A percentile compares a stretch with the other conserved stretches of the same genome.
These are phyloP conservation scores for Fraxinus pennsylvanica DNA, from an alignment of 257 asterid species.

Conservation along the genomic window DNA sequence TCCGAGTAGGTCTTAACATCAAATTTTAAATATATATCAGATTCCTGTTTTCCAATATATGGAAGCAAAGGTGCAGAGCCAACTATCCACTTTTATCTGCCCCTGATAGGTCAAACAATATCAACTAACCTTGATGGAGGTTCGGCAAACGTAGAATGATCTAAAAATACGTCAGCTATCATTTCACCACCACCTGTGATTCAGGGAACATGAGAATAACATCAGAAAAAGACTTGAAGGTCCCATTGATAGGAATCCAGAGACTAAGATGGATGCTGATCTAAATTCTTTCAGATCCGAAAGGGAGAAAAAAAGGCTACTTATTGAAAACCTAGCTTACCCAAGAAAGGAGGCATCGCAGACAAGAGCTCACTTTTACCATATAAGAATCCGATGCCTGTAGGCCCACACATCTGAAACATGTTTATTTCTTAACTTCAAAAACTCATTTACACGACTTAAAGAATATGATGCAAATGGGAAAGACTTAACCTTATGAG, in stretches of 20 bases:
- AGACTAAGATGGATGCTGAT: conserved; percentile 5
- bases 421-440: conserved; percentile 63
- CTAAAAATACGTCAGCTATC: conserved; percentile 89
- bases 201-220: conserved; percentile 27
- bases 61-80: conserved; percentile 8
- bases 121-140: conserved; percentile 86
- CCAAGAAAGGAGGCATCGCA: conserved; percentile 93
- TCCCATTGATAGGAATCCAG: conserved; percentile 10
- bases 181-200: conserved; percentile 98
- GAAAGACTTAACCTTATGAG: conserved; percentile 80
- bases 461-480: conserved; percentile 26
- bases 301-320: conserved; percentile 15
- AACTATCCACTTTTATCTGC: conserved; percentile 9
- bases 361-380: conserved; percentile 77
- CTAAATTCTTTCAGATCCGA: conserved; percentile 7
- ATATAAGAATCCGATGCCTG: conserved; percentile 98
- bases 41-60: conserved; percentile 5
- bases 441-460: conserved; percentile 31
- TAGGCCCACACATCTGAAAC: conserved; percentile 99
- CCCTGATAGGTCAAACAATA: conserved; percentile 13
- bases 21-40: conserved; percentile 2
- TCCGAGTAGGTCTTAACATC: conserved; percentile 7
- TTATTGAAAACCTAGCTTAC: conserved; percentile 39
- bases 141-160: conserved; percentile 92
- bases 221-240: conserved; percentile 15